Conservation (phyloP, 352 stramenopile genomes). For the Pilasporangium apinafurcum region DNA sequence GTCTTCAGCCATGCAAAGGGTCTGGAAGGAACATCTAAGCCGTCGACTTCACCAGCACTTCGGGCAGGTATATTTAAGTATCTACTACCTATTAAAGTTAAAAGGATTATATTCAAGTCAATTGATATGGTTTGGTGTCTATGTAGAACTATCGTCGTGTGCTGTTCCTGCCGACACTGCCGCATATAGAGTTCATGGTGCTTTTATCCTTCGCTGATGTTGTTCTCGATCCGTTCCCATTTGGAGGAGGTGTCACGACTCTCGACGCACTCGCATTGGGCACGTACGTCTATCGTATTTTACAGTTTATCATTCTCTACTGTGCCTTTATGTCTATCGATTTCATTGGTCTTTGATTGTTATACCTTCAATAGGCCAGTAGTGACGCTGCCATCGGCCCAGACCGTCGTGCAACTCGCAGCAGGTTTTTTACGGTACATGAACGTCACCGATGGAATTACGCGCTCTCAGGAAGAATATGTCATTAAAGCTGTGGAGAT, state of each 20-base stretch:
- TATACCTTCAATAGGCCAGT: slow-evolving; percentile 22
- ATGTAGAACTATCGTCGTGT: slow-evolving; percentile 22
- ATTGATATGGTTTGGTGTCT: background rate
- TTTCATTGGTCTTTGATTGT: background rate
- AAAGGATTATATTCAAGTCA: background rate
- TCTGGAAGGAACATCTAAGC: slow-evolving; percentile 49
- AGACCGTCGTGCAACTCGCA: slow-evolving; percentile 49
- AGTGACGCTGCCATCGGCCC: slow-evolving; percentile 40
- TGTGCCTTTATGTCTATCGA: background rate
- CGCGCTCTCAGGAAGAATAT: slow-evolving; percentile 26
- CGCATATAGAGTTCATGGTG: slow-evolving; percentile 44
- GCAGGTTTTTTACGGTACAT: slow-evolving; percentile 57
- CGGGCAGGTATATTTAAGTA: slow-evolving; percentile 14
- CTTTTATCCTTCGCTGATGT: slow-evolving; percentile 57
- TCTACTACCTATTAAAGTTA: background rate
- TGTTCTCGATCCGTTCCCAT: slow-evolving; percentile 78
- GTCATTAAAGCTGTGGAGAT: slow-evolving; percentile 24
- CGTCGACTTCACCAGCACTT: slow-evolving; percentile 29
- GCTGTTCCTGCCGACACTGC: slow-evolving; percentile 55
- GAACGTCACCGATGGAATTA: slow-evolving; percentile 38
- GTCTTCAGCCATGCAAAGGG: slow-evolving; percentile 29
- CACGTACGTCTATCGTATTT: slow-evolving; percentile 26
- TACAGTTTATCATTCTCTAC: background rate
- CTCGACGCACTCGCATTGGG: slow-evolving; percentile 75
- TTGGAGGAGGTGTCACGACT: slow-evolving; percentile 79